Base-by-base conservation (phyloP, 2,329 filamentous ascomycete species). In the Cladosporium sphaerospermum region DNA sequence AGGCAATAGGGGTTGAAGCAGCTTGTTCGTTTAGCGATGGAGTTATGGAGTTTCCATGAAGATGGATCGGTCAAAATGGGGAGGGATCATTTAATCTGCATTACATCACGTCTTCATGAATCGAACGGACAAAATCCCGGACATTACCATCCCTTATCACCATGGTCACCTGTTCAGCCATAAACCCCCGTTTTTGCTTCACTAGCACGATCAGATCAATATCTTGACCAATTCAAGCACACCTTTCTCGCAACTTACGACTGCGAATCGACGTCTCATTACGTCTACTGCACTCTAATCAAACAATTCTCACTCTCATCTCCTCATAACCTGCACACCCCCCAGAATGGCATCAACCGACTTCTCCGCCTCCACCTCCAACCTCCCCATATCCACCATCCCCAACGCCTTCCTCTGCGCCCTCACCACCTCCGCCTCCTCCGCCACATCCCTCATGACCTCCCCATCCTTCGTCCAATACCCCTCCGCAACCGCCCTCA, bases 391-490 rank as follows among this genome's bases (percentile, higher is more conserved):
- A 64, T 89, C 78, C 55, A 89, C 78, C 51, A 83, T 78, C 62
- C 75, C 73, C 59, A 91, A 68, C 9, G 83, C 86, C 65, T 83
- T 79, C 55, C 86, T 84, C 56, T 89, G 79, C 49, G 85, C 81
- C 62, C 85, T 83, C 34, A 88, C 72, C 7, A 91, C 87, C 57
- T 88, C 85, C 56, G 82, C 78, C 57, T 92, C 86, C 74, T 90
- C 86, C 79, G 95, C 86, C 19, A 88, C 82, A 63, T 86, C 82
- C 34, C 79, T 74, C 79, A 87, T 89, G 31, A 89, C 69, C 48
- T 79, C 75, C 6, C 82, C 85, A 73, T 96, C 89, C 42, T 85
- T 84, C 9, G 76, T 73, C 92, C 92, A 97, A 71, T 96, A 96
- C 13, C 76, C 78, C 60, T 85, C 80, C 46, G 80, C 79, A 54